Evolutionary conservation across 768 basidiomycete genomes (phyloP).

Genomic region (Leccinum subgranulosum): DNA sequence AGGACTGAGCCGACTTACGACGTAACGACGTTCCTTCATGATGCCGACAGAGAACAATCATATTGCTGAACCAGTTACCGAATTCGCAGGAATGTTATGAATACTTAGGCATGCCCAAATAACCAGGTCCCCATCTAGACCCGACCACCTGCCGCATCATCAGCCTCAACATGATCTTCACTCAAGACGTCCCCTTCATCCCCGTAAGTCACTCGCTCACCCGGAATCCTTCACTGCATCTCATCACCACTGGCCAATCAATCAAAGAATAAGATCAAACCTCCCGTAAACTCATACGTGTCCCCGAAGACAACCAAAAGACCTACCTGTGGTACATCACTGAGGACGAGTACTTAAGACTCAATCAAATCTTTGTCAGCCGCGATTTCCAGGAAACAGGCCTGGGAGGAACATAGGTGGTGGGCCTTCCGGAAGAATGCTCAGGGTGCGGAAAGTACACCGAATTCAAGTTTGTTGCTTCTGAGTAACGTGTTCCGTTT

Average conservation of each 20-base stretch:
- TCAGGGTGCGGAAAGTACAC: constrained; percentile 15
- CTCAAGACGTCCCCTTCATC: constrained; percentile 6
- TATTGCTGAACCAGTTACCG: no score
- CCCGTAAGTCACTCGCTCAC: not conserved
- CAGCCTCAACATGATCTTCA: not conserved
- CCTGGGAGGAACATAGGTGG: constrained; percentile 11
- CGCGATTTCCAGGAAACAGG: constrained; percentile 15
- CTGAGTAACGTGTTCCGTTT: not conserved
- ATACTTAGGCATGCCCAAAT: no score
- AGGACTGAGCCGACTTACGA: no score
- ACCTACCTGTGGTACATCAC: constrained; percentile 18
- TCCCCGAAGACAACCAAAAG: not conserved
- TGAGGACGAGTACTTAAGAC: constrained; percentile 15
- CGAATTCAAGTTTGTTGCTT: constrained; percentile 8
- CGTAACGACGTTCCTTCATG: no score
- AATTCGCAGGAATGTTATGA: no score
- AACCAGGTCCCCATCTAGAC: no score
- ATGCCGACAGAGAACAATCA: no score
- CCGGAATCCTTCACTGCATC: not conserved
- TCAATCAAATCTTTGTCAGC: constrained; percentile 11
- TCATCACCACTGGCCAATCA: not conserved
- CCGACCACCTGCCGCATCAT: no score
- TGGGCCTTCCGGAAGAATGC: constrained; percentile 7
- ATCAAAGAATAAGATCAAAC: constrained; percentile 8
- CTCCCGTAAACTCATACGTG: not conserved